Evolutionary conservation across 805 yeast genomes (phyloP).

Genomic region (Yueomyces sinensis): DNA sequence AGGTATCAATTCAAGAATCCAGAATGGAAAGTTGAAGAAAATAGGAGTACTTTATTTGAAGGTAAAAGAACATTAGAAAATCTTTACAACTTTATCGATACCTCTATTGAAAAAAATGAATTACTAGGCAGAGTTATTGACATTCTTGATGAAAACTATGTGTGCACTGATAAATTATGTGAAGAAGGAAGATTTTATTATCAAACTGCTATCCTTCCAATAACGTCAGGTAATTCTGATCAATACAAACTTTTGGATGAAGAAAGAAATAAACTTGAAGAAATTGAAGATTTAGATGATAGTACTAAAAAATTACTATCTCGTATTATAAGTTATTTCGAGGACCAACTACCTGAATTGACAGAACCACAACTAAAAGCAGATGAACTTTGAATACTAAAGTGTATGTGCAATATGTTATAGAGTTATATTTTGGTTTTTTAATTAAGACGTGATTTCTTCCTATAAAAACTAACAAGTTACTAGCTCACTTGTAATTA

Average conservation of each 20-base stretch:
- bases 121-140: constrained; percentile 1
- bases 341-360: neutral
- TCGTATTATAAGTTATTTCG: neutral
- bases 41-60: constrained; percentile 39
- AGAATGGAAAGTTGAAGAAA: constrained; percentile 12
- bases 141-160: constrained; percentile 25
- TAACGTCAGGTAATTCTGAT: neutral
- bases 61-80: constrained; percentile 38
- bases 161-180: neutral
- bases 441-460: too few species aligned
- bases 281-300: neutral
- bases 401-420: too few species aligned
- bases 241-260: neutral
- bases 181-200: neutral
- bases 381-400: too few species aligned
- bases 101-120: neutral
- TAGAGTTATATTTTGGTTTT: too few species aligned
- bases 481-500: too few species aligned
- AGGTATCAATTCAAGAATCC: constrained; percentile 7
- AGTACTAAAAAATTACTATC: neutral
- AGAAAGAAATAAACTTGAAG: neutral
- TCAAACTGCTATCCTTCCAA: neutral
- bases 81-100: constrained; percentile 38
- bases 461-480: too few species aligned
- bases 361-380: too few species aligned